Evolutionary conservation across 164 flowering plant species (phyloP), one percentile per base, ranked within the genome.

Genomic region (Amborella trichopoda): DNA sequence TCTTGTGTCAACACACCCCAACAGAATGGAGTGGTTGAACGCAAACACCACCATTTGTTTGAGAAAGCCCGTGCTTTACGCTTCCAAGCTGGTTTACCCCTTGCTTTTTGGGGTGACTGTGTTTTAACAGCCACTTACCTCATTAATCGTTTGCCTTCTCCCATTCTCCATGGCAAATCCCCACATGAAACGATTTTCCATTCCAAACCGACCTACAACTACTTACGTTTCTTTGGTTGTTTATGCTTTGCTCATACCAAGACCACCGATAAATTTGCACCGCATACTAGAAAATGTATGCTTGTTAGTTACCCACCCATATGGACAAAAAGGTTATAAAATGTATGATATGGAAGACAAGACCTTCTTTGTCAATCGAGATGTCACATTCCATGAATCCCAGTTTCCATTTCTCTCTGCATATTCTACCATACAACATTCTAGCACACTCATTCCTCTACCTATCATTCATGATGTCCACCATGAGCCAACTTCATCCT

Each of bases 21-120:
- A 39, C 42, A 39, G 18, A 39, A 39, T 16, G 42, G 42, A 11
- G 42, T 39, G 6, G 42, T 16, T 16, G 42, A 39, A 16, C 42
- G 2, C 18, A 39, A 39, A 19, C 12, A 39, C 17, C 12, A 1
- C 12, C n/a, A 39, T 39, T 19, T 39, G 12, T 39, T 39, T 12
- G 18, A 39, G 8, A 16, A 12, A 6, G 42, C 18, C 17, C 42
- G 42, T 10, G 6, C 18, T 12, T 17, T 39, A 10, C 0, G 12
- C 6, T 16, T 39, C 18, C n/a, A 39, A 39, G 12, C 42, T 10
- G 6, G 6, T 39, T 11, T 39, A 6, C 42, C 42, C 18, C 12
- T 16, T 10, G 17, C 8, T 12, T 39, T 39, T 39, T 39, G 42
- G 42, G 42, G 12, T 12, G 42, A 39, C 8, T 11, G 12, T 10